Percentiles rank a stretch among this genome's conserved stretches.
Evolutionary conservation across 2,329 filamentous ascomycete genomes (phyloP).

Genomic region (Epichloe sp.): DNA sequence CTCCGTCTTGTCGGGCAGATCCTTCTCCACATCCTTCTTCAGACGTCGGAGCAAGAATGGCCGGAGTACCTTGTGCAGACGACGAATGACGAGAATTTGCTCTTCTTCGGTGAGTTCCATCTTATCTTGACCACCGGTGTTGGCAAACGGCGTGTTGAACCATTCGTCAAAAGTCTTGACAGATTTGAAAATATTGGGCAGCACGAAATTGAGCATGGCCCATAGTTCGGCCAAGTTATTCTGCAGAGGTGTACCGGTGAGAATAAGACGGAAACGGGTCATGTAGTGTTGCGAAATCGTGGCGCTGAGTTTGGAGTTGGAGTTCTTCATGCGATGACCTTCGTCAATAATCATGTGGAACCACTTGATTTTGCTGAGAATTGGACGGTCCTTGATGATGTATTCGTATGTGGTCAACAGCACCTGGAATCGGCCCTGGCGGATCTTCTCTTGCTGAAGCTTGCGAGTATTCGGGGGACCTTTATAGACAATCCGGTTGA

Average conservation of each 20-base stretch:
- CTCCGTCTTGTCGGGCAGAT: slow-evolving; percentile 96
- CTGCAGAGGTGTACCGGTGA: slow-evolving; percentile 92
- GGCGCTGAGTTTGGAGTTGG: slow-evolving; percentile 86
- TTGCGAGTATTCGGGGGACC: slow-evolving; percentile 87
- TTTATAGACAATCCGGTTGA: slow-evolving; percentile 88
- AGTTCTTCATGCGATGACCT: slow-evolving; percentile 99
- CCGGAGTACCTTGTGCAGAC: slow-evolving; percentile 92
- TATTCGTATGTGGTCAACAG: slow-evolving; percentile 97
- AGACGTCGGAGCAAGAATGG: slow-evolving; percentile 95
- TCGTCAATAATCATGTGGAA: slow-evolving; percentile 99
- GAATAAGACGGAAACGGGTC: slow-evolving; percentile 88
- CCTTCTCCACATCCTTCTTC: slow-evolving; percentile 99
- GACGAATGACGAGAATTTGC: slow-evolving; percentile 92
- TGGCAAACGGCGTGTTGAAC: slow-evolving; percentile 99
- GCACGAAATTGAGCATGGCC: slow-evolving; percentile 96
- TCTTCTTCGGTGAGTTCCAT: slow-evolving; percentile 99
- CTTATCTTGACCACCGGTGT: slow-evolving; percentile 94
- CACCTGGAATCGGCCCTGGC: slow-evolving; percentile 91
- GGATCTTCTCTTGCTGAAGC: slow-evolving; percentile 83
- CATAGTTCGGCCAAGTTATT: slow-evolving; percentile 95
- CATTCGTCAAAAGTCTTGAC: slow-evolving; percentile 98
- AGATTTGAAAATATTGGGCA: slow-evolving; percentile 98
- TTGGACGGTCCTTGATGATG: slow-evolving; percentile 94
- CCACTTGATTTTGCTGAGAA: slow-evolving; percentile 98
- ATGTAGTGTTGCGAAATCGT: slow-evolving; percentile 93